phyloP scores from a whole-genome alignment of 2,329 filamentous ascomycete genomes.

The Trichoderma harzianum region DNA sequence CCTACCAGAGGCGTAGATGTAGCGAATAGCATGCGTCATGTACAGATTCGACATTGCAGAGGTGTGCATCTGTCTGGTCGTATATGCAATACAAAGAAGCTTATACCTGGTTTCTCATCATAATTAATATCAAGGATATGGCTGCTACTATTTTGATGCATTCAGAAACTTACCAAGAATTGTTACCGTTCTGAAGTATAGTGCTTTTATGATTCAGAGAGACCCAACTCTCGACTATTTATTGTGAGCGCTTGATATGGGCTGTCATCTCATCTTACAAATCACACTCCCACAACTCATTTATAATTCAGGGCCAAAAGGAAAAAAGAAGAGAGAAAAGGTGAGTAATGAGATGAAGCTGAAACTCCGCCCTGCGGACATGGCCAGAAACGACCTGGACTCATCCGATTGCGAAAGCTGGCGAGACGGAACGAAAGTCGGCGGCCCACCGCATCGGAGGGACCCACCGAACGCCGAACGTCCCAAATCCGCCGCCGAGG shows the following conservation, averaged over 20 bases:
- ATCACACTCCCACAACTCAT: not conserved
- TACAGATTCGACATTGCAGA: not conserved
- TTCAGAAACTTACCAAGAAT: not conserved
- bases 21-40: conserved; percentile 21
- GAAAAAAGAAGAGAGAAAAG: too few species aligned
- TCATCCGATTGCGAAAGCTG: not conserved
- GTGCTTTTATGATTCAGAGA: not conserved
- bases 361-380: not conserved
- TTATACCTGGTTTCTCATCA: not conserved
- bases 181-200: not conserved
- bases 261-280: not conserved
- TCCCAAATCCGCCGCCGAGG: conserved; percentile 7
- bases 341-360: not conserved
- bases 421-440: not conserved
- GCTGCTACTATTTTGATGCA: not conserved
- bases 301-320: not conserved
- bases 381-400: not conserved
- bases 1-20: not conserved
- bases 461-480: conserved; percentile 13
- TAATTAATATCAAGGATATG: not conserved
- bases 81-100: not conserved
- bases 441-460: conserved; percentile 5
- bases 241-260: not conserved
- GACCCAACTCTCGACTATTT: not conserved
- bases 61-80: not conserved